Evolutionary conservation across 75 land plant genomes (phyloP).

Genomic region (Sequoia sempervirens): DNA sequence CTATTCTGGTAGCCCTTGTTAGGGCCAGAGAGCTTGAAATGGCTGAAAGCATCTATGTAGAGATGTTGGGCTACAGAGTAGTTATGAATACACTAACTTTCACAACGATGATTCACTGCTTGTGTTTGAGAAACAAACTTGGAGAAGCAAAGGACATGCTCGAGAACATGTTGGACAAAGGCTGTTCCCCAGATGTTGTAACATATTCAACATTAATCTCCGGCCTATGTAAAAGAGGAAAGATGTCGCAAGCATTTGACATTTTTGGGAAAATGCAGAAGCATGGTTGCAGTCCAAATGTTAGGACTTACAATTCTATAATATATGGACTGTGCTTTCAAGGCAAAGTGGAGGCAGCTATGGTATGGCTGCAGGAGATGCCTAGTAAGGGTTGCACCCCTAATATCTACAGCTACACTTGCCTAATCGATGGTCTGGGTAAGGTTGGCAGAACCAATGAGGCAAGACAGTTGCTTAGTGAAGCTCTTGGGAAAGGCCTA

Average conservation of each 20-base stretch:
- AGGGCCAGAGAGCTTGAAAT: slow-evolving; percentile 21
- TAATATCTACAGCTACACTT: slow-evolving; percentile 50
- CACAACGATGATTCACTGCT: slow-evolving; percentile 31
- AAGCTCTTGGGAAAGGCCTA: slow-evolving; percentile 38
- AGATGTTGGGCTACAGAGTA: slow-evolving; percentile 10
- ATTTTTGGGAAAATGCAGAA: slow-evolving; percentile 52
- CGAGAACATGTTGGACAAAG: slow-evolving; percentile 33
- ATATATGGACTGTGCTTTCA: slow-evolving; percentile 64
- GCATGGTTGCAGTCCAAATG: slow-evolving; percentile 28
- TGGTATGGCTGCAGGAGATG: slow-evolving; percentile 30
- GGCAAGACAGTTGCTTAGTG: slow-evolving; percentile 44
- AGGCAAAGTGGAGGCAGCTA: slow-evolving; percentile 59
- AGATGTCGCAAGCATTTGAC: slow-evolving; percentile 45
- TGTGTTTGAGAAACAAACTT: slow-evolving; percentile 35
- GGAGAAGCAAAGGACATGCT: slow-evolving; percentile 31
- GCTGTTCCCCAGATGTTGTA: slow-evolving; percentile 33
- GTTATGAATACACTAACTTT: slow-evolving; percentile 32
- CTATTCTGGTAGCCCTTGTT: slow-evolving; percentile 28
- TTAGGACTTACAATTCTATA: slow-evolving; percentile 52
- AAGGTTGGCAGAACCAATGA: slow-evolving; percentile 54
- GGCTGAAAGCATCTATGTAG: slow-evolving; percentile 21
- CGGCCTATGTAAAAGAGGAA: slow-evolving; percentile 51
- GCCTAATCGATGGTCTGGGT: slow-evolving; percentile 63
- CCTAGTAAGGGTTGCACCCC: slow-evolving; percentile 30
- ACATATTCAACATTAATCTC: slow-evolving; percentile 46